Evolutionary conservation across 306 rosid genomes (phyloP).

Genomic region (Spatholobus suberectus): DNA sequence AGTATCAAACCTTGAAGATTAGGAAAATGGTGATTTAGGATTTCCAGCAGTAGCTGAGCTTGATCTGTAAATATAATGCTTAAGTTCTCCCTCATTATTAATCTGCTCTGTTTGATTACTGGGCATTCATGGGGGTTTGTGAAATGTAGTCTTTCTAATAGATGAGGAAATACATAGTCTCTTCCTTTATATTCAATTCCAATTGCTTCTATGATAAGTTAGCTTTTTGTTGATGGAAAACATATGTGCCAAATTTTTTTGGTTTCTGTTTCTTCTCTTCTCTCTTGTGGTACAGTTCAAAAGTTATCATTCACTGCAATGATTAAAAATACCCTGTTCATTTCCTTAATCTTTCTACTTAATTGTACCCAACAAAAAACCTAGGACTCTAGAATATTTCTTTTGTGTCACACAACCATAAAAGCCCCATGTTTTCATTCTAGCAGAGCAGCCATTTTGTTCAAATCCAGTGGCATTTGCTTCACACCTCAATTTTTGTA

Average conservation of each 20-base stretch:
- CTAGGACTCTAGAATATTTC: not conserved
- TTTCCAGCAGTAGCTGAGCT: not conserved
- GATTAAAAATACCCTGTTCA: not conserved
- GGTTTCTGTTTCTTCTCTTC: not conserved
- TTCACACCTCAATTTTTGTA: not conserved
- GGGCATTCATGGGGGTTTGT: not conserved
- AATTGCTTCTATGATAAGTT: not conserved
- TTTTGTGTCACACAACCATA: slow-evolving; percentile 10
- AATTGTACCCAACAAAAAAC: not conserved
- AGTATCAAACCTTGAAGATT: not conserved
- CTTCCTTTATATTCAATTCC: not conserved
- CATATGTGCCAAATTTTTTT: not conserved
- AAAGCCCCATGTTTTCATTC: not conserved
- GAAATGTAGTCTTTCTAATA: not conserved
- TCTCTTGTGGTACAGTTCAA: not conserved
- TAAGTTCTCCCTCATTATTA: not conserved
- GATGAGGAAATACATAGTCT: not conserved
- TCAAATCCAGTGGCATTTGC: slow-evolving; percentile 13
- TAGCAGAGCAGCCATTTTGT: slow-evolving; percentile 25
- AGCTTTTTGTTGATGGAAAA: not conserved
- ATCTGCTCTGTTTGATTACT: not conserved
- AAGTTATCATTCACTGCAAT: not conserved
- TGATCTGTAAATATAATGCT: not conserved
- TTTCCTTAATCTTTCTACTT: not conserved
- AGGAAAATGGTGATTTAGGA: not conserved